Percentiles rank a stretch among this genome's conserved stretches.
These are phyloP conservation scores for Oryza glumipatula DNA, from an alignment of 176 grass and related monocot species.

Conservation along the genomic window DNA sequence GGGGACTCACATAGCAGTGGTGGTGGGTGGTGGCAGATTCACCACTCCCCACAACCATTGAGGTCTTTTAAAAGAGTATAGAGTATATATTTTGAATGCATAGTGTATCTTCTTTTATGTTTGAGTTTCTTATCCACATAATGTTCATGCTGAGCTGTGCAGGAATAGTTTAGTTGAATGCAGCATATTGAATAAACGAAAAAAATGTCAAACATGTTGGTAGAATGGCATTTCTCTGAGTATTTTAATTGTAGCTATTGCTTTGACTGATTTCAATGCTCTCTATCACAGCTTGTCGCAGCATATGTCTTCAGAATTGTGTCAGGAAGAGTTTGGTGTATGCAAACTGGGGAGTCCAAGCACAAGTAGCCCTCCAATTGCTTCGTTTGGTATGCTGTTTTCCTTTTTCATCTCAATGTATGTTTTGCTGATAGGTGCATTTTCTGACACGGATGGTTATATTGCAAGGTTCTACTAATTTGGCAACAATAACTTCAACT, in stretches of 20 bases:
- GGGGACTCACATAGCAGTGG: no score
- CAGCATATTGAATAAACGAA: conserved; percentile 9
- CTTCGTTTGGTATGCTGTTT: conserved; percentile 62
- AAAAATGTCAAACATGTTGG: not conserved
- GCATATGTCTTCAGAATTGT: conserved; percentile 60
- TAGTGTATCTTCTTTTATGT: not conserved
- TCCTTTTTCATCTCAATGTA: not conserved
- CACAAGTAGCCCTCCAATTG: conserved; percentile 63
- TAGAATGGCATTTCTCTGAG: not conserved
- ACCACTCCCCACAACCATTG: no score
- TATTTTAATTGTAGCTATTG: conserved; percentile 1
- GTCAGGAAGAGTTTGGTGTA: conserved; percentile 61
- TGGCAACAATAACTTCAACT: conserved; percentile 43
- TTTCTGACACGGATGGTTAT: conserved; percentile 33
- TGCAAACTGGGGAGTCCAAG: conserved; percentile 63
- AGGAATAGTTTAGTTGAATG: not conserved
- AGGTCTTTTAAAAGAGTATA: no score
- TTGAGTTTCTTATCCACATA: conserved; percentile 19
- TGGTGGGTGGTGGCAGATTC: no score
- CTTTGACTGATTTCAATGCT: conserved; percentile 28
- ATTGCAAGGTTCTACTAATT: conserved; percentile 45
- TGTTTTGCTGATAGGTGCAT: conserved; percentile 28
- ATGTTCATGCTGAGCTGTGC: not conserved
- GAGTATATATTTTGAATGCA: not conserved
- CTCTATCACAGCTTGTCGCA: conserved; percentile 61